A percentile compares a stretch with the other conserved stretches of the same genome.
Evolutionary conservation across 2,329 filamentous ascomycete species (phyloP).

Genomic region (Cladosporium halotolerans): DNA sequence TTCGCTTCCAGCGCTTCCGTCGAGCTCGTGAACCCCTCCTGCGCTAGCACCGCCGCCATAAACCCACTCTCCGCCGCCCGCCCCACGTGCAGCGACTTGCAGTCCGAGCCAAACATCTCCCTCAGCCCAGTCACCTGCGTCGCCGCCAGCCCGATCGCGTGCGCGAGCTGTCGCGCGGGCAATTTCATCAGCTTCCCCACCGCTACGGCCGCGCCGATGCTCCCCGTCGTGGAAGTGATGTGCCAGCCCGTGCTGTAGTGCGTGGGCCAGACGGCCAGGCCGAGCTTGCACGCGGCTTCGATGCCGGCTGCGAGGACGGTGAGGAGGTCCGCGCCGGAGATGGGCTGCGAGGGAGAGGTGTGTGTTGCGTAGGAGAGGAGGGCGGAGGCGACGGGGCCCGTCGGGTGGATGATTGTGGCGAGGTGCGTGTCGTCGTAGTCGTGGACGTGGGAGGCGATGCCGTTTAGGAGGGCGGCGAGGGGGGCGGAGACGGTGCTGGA

Average conservation of each 20-base stretch:
- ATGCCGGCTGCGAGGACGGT: slow-evolving; percentile 47
- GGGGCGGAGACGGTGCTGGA: slow-evolving; percentile 39
- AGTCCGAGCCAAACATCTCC: slow-evolving; percentile 51
- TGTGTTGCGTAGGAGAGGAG: slow-evolving; percentile 45
- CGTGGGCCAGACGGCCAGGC: slow-evolving; percentile 46
- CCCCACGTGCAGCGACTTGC: slow-evolving; percentile 51
- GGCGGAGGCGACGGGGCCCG: slow-evolving; percentile 46
- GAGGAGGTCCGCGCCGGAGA: slow-evolving; percentile 45
- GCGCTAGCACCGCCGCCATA: slow-evolving; percentile 41
- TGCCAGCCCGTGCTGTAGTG: slow-evolving; percentile 54
- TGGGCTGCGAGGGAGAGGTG: slow-evolving; percentile 21
- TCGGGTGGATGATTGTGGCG: slow-evolving; percentile 51
- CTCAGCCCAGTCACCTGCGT: slow-evolving; percentile 50
- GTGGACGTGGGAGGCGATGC: slow-evolving; percentile 50
- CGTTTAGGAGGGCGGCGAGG: slow-evolving; percentile 48
- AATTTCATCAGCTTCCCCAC: slow-evolving; percentile 45
- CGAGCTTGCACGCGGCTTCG: slow-evolving; percentile 49
- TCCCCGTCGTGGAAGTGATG: slow-evolving; percentile 48
- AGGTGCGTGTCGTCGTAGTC: slow-evolving; percentile 54
- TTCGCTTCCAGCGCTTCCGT: slow-evolving; percentile 45
- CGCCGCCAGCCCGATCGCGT: slow-evolving; percentile 49
- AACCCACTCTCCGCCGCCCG: slow-evolving; percentile 49
- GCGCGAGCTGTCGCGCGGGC: slow-evolving; percentile 34
- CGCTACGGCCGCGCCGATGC: slow-evolving; percentile 48
- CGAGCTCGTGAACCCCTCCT: slow-evolving; percentile 46